Evolutionary conservation across 176 grass and related monocot species (phyloP).

Genomic region (Oryza glaberrima): DNA sequence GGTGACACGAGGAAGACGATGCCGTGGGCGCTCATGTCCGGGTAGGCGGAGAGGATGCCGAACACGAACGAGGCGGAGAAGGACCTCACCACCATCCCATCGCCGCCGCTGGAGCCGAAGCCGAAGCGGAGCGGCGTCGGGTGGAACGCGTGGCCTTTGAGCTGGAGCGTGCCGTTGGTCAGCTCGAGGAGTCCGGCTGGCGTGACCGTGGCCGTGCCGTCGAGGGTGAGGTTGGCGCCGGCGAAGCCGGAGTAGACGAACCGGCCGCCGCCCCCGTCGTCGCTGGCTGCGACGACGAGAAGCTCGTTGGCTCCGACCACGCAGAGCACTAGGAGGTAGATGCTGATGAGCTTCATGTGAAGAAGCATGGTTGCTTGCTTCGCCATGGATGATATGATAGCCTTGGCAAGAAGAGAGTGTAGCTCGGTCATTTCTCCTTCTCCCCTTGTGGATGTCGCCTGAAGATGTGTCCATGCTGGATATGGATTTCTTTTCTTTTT

Average conservation of each 20-base stretch:
- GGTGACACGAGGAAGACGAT: constrained; percentile 53
- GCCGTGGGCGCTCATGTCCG: constrained; percentile 28
- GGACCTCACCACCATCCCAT: constrained; percentile 18
- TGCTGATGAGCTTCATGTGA: not conserved
- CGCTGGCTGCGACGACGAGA: not conserved
- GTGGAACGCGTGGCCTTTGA: constrained; percentile 42
- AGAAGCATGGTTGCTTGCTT: not conserved
- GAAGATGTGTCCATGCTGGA: too few relatives aligned
- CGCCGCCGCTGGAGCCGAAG: not conserved
- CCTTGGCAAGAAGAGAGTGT: too few relatives aligned
- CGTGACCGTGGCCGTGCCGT: constrained; percentile 29
- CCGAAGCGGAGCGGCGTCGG: not conserved
- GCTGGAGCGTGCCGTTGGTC: constrained; percentile 16
- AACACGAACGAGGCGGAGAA: constrained; percentile 47
- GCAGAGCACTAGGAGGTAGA: not conserved
- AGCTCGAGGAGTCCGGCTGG: constrained; percentile 30
- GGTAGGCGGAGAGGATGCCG: constrained; percentile 31
- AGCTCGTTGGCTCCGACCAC: not conserved
- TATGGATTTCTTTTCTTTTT: too few relatives aligned
- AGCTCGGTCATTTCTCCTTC: too few relatives aligned
- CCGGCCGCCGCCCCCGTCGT: too few relatives aligned
- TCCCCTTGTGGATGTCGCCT: too few relatives aligned
- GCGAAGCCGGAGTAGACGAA: constrained; percentile 37
- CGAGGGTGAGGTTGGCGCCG: constrained; percentile 42
- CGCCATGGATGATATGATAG: too few relatives aligned